Base-by-base conservation (phyloP, 1,284 basidiomycete species). In the Boletus mariae region DNA sequence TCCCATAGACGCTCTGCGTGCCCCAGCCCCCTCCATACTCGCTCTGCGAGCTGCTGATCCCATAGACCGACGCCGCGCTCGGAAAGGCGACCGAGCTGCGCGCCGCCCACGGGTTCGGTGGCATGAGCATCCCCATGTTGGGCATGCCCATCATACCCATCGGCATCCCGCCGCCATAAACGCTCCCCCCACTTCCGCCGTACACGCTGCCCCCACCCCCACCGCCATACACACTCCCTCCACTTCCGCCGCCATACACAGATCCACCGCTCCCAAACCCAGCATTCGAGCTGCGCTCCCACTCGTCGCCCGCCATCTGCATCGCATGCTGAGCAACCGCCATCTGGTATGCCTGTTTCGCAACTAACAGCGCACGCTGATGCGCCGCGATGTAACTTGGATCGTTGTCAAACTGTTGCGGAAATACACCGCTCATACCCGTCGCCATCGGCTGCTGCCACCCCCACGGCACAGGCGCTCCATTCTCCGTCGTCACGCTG, bases 271-370 rank as follows among this genome's bases (percentile, higher is more conserved):
- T 59, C 20, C 57, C 58, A 57, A 73, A 76, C 17, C 79, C 77
- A 29, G 78, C 59, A 43, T 72, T 80, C 48, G 87, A 90, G 10
- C 82, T 79, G 40, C 89, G 82, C 64, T 92, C 90, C 90, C 90
- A 92, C 64, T 92, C 88, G 49, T 92, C 90, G 25, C 80, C 87
- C 12, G 90, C 90, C 12, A 82, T 80, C 2, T 82, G 84, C 80
- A 92, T 86, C 11, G 90, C 90, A 60, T 92, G 89, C 66, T 90
- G 90, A 5, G 90, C 90, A 46, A 91, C 87, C 10, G 89, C 85
- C 74, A 85, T 82, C 69, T 92, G 89, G 64, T 90, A 92, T 3
- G 90, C 83, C 65, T 92, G 90, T 67, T 92, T 92, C 48, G 90
- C 90, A 48, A 77, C 74, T 70, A 88, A 73, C 80, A 92, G 87